Evolutionary conservation across 495 filamentous ascomycete species (phyloP).

Genomic region (Penicillium samsonianum): DNA sequence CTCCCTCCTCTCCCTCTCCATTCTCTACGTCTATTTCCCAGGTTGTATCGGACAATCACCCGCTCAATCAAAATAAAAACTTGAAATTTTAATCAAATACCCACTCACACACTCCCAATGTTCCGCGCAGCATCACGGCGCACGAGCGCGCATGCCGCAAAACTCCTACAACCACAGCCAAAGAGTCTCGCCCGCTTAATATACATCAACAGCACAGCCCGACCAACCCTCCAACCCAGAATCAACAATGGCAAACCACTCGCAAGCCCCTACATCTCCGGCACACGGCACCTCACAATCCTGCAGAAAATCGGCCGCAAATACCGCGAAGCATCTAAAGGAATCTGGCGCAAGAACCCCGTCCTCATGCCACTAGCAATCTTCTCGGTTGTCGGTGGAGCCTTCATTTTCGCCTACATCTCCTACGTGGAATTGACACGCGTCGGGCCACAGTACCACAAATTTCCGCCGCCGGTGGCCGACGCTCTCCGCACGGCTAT

Average conservation of each 20-base stretch:
- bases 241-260: slow-evolving; percentile 13
- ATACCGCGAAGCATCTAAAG: slow-evolving; percentile 43
- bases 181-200: slow-evolving; percentile 27
- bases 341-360: slow-evolving; percentile 51
- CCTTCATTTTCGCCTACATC: slow-evolving; percentile 39
- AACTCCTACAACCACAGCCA: slow-evolving; percentile 23
- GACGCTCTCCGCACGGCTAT: slow-evolving; percentile 79
- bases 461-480: slow-evolving; percentile 79
- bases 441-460: slow-evolving; percentile 63
- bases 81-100: not conserved
- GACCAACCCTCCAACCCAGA: slow-evolving; percentile 21
- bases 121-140: slow-evolving; percentile 40
- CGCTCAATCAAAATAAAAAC: not conserved
- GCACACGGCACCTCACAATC: slow-evolving; percentile 25
- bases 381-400: slow-evolving; percentile 47
- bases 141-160: slow-evolving; percentile 28
- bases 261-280: slow-evolving; percentile 14
- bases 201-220: slow-evolving; percentile 21
- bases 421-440: slow-evolving; percentile 67
- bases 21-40: slow-evolving; percentile 3
- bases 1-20: not conserved
- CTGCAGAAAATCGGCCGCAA: slow-evolving; percentile 33
- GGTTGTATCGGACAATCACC: not conserved
- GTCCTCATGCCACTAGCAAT: slow-evolving; percentile 50
- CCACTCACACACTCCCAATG: slow-evolving; percentile 24